Evolutionary conservation across 805 yeast genomes (phyloP), one percentile per base, ranked within the genome.

Genomic region (Metschnikowia lochheadii): DNA sequence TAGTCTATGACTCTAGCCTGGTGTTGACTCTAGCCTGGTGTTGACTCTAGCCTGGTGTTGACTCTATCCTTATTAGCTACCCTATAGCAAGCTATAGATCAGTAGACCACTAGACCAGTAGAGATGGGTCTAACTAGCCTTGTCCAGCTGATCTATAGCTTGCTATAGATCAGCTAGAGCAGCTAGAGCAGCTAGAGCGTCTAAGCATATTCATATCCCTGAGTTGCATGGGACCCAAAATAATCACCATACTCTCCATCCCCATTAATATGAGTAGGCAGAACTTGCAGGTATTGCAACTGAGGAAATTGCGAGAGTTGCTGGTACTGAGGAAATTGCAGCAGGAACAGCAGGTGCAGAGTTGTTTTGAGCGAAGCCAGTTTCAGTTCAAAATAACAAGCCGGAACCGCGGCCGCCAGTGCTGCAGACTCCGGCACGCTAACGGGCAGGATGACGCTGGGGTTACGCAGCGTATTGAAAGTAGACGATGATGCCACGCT

Each of bases 381-480:
- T 15, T 40, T 40, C 43, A 26, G 41, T 14, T 41, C 44, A 41
- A 41, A 41, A 36, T 29, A 41, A 11, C 44, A 18, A n/a, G 38
- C 20, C 45, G n/a, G 18, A 8, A 8, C 8, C 45, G 36, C 15
- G 34, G 14, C 35, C 40, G 23, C 33, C 41, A 21, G 41, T 15
- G 32, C 40, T 15, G 41, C 41, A 13, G 41, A 39, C 11, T 35
- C 40, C 26, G 40, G 34, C 34, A 26, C 34, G 15, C 34, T 36
- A 13, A 6, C n/a, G 26, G 46, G 40, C 46, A 44, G 46, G 14
- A 35, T 44, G 10, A 44, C 15, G 23, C 46, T 44, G 15, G 46
- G 40, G 34, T 44, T 35, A 23, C 46, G 46, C 46, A 44, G 46
- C 35, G 46, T 23, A 15, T 23, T 26, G 23, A 35, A 26, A 1